Conservation (phyloP, 73 alveolate species). For the Paramecium octaurelia region DNA sequence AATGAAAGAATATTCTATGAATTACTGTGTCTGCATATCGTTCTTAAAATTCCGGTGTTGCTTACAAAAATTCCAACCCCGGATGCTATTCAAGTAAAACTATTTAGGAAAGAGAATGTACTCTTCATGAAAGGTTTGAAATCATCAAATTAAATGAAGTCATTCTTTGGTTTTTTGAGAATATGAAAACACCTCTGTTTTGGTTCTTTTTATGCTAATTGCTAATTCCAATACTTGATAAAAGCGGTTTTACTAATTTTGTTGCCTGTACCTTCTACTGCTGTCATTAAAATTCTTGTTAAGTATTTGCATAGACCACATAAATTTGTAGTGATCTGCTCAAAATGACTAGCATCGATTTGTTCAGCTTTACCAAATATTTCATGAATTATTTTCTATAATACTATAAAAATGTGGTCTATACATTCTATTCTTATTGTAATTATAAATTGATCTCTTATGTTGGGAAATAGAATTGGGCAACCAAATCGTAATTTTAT, state of each 20-base stretch:
- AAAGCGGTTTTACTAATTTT: slow-evolving; percentile 80
- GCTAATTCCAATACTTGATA: slow-evolving; percentile 78
- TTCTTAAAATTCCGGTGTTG: slow-evolving; percentile 98
- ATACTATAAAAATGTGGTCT: not conserved
- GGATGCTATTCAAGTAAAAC: slow-evolving; percentile 95
- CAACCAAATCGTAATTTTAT: slow-evolving; percentile 46
- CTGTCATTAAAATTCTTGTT: slow-evolving; percentile 65
- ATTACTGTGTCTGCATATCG: slow-evolving; percentile 97
- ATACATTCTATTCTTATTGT: slow-evolving; percentile 36
- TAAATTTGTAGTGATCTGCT: slow-evolving; percentile 67
- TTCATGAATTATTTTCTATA: slow-evolving; percentile 46
- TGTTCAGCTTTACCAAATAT: slow-evolving; percentile 36
- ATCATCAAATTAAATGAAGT: slow-evolving; percentile 82
- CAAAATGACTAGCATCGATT: slow-evolving; percentile 1
- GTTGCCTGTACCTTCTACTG: slow-evolving; percentile 80
- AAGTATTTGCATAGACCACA: slow-evolving; percentile 87
- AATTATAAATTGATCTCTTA: not conserved
- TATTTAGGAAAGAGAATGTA: not conserved
- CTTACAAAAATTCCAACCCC: slow-evolving; percentile 96
- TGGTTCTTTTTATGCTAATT: slow-evolving; percentile 75
- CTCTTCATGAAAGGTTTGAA: slow-evolving; percentile 91
- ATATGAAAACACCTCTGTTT: slow-evolving; percentile 82
- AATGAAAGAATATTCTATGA: slow-evolving; percentile 88
- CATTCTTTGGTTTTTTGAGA: slow-evolving; percentile 77
- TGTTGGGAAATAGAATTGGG: slow-evolving; percentile 55